Base-by-base conservation (phyloP, 2,329 filamentous ascomycete species). In the Tolypocladium pustulatum region DNA sequence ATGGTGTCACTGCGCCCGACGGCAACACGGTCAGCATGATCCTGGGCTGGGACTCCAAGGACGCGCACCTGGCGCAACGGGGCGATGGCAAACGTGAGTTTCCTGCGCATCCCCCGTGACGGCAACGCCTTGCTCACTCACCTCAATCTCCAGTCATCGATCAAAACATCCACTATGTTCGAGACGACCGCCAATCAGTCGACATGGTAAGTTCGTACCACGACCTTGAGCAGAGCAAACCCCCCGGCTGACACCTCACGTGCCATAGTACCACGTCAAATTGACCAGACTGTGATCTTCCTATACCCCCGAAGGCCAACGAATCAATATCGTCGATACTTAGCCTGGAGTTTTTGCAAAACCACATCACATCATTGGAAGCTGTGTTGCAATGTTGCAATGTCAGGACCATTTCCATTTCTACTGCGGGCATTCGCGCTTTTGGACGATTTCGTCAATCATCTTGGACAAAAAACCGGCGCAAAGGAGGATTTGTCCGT, bases 21-120 rank as follows among this genome's bases (percentile, higher is more conserved):
- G 71, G 67, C 3, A 65, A 64, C 37, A 68, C 70, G 15, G 71
- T 67, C 17, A 64, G 69, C 57, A 62, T 73, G 60, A 59, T 76
- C 30, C 60, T 75, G 41, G 74, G 74, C 6, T 76, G 74, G 74
- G 72, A 76, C 22, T 72, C 68, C 60, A 72, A 67, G 61, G 71
- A 72, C 43, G 73, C 69, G 25, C 74, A 76, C 62, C 46, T 72
- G 37, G 65, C 68, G 20, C 65, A 73, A 57, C 69, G 67, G 36
- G 69, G 66, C 30, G 65, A 65, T 20, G 67, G 65, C 12, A 72
- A 67, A 57, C 60, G 71, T 71, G 61, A 55, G 69, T 62, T n/a
- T 34, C 25, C 22, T 7, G n/a, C 41, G 3, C 15, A 13, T 4
- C 15, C n/a, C 3, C 15, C 27, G 15, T n/a, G n/a, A n/a, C n/a